Percentiles rank a stretch among this genome's conserved stretches.
Evolutionary conservation across 371 early-diverging fungal species (phyloP).

Genomic region (Rhizopus microsporus): DNA sequence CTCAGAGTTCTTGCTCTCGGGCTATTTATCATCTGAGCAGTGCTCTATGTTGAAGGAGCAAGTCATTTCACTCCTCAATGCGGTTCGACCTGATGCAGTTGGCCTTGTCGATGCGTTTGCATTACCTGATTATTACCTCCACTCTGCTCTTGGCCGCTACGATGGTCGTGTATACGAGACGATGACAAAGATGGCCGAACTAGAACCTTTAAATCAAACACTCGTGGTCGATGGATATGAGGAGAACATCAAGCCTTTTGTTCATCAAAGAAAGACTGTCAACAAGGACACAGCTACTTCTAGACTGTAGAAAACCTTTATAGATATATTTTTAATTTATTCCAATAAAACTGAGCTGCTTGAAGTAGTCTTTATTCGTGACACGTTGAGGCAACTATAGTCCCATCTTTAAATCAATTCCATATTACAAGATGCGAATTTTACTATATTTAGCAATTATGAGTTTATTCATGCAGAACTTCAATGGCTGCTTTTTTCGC

Average conservation of each 20-base stretch:
- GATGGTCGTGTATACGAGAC: constrained; percentile 80
- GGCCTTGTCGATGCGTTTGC: constrained; percentile 79
- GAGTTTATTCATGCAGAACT: too few relatives aligned
- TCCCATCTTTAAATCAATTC: too few relatives aligned
- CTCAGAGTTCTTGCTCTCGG: constrained; percentile 64
- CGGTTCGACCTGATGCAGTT: constrained; percentile 72
- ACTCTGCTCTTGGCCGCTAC: constrained; percentile 74
- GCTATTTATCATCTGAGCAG: constrained; percentile 53
- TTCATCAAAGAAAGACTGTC: constrained; percentile 25
- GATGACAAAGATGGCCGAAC: constrained; percentile 67
- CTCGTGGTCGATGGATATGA: constrained; percentile 62
- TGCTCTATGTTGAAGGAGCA: constrained; percentile 47
- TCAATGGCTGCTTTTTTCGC: neutral
- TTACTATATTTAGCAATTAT: too few relatives aligned
- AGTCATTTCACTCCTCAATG: constrained; percentile 52
- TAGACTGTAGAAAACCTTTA: constrained; percentile 22
- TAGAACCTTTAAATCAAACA: constrained; percentile 69
- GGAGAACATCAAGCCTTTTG: constrained; percentile 56
- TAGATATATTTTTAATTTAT: neutral
- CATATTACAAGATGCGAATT: too few relatives aligned
- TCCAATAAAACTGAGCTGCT: too few relatives aligned
- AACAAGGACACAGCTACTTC: constrained; percentile 6
- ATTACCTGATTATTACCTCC: constrained; percentile 72
- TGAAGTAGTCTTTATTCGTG: too few relatives aligned
- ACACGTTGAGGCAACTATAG: too few relatives aligned